Conservation (phyloP, 495 filamentous ascomycete species). For the Staphylotrichum longicolle region DNA sequence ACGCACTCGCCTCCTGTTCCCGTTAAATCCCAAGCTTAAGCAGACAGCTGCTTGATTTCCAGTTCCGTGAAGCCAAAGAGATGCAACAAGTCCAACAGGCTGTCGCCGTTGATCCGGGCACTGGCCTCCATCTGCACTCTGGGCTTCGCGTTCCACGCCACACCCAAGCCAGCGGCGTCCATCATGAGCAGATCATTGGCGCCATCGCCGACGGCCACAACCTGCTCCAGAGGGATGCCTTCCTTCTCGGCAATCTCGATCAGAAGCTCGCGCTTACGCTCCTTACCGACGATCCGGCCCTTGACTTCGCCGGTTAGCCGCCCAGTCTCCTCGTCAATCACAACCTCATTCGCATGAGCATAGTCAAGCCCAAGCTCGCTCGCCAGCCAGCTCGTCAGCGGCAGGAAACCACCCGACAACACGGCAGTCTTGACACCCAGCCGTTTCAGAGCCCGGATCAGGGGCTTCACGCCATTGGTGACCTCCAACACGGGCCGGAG, state of each 20-base stretch:
- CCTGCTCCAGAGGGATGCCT: conserved; percentile 67
- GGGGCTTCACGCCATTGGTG: conserved; percentile 72
- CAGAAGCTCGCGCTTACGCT: conserved; percentile 74
- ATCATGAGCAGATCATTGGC: conserved; percentile 97
- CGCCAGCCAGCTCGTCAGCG: conserved; percentile 82
- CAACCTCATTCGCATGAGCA: conserved; percentile 81
- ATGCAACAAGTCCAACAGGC: conserved; percentile 76
- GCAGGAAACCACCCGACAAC: conserved; percentile 86
- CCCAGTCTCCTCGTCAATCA: conserved; percentile 57
- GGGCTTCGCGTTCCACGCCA: conserved; percentile 93
- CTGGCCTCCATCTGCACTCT: conserved; percentile 84
- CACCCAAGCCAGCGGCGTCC: conserved; percentile 77
- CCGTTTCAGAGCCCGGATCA: conserved; percentile 67
- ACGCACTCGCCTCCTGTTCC: too few species aligned
- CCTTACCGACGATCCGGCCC: conserved; percentile 76
- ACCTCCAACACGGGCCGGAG: conserved; percentile 71
- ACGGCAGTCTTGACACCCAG: conserved; percentile 84
- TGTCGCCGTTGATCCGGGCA: conserved; percentile 76
- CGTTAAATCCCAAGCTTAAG: conserved; percentile 11
- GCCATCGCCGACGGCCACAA: conserved; percentile 86
- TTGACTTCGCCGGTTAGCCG: conserved; percentile 79
- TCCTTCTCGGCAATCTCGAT: conserved; percentile 73
- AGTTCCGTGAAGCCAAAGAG: conserved; percentile 72
- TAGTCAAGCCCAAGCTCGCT: conserved; percentile 78
- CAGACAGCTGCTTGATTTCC: conserved; percentile 56